Conservation (phyloP, 805 yeast species). For the Spathaspora girioi region DNA sequence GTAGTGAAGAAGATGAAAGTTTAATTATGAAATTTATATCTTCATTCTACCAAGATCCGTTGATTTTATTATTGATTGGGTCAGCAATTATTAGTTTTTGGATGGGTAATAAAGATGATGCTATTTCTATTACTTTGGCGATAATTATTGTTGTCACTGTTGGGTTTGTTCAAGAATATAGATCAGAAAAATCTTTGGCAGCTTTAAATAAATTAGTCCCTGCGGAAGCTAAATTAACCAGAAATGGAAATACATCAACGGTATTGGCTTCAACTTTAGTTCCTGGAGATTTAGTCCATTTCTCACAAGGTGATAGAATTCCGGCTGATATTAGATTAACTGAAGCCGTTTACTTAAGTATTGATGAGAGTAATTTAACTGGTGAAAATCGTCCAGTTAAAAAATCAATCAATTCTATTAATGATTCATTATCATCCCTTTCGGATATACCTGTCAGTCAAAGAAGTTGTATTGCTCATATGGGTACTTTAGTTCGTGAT, state of each 20-base stretch:
- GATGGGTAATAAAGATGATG: constrained; percentile 97
- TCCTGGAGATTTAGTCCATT: constrained; percentile 92
- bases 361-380: constrained; percentile 92
- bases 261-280: constrained; percentile 84
- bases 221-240: constrained; percentile 88
- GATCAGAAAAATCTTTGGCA: constrained; percentile 91
- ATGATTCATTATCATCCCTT: constrained; percentile 13
- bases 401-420: constrained; percentile 37
- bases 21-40: constrained; percentile 67
- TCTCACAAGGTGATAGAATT: constrained; percentile 88
- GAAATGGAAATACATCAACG: constrained; percentile 75
- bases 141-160: constrained; percentile 91
- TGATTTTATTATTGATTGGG: constrained; percentile 82
- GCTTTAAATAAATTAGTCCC: constrained; percentile 93
- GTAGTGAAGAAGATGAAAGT: constrained; percentile 72
- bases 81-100: constrained; percentile 83
- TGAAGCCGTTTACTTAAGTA: constrained; percentile 71
- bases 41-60: constrained; percentile 86
- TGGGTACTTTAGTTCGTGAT: constrained; percentile 96
- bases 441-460: constrained; percentile 50
- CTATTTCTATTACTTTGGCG: constrained; percentile 89
- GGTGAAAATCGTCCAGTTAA: constrained; percentile 91
- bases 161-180: constrained; percentile 95
- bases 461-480: constrained; percentile 78
- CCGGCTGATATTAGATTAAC: constrained; percentile 92